A percentile compares a stretch with the other conserved stretches of the same genome.
Conservation (phyloP, 495 filamentous ascomycete species). For the Talaromyces liani region DNA sequence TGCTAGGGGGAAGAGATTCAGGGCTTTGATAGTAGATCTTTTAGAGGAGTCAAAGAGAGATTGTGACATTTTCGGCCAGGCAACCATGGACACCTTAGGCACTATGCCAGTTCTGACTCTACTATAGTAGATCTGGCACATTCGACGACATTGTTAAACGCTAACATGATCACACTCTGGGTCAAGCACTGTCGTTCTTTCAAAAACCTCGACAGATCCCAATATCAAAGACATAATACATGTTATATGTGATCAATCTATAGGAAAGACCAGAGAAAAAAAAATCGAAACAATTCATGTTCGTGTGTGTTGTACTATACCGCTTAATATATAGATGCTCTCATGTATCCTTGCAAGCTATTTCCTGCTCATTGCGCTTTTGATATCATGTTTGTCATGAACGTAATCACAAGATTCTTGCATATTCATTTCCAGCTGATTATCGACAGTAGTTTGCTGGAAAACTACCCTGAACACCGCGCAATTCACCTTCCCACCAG, state of each 20-base stretch:
- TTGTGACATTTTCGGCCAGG: no score
- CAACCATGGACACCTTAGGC: no score
- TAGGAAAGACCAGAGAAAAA: neutral
- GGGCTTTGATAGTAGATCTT: no score
- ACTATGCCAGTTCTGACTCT: no score
- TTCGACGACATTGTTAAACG: no score
- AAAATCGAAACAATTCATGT: neutral
- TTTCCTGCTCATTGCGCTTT: neutral
- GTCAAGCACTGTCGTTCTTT: neutral
- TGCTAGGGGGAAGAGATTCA: no score
- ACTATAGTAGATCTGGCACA: no score
- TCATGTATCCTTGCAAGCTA: neutral
- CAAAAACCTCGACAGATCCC: no score
- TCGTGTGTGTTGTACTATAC: neutral
- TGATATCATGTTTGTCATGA: neutral
- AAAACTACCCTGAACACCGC: constrained; percentile 68
- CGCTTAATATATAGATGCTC: neutral
- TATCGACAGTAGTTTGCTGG: constrained; percentile 79
- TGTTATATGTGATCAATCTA: neutral
- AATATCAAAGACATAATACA: neutral
- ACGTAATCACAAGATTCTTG: neutral
- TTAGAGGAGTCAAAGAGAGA: no score
- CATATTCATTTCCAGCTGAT: neutral
- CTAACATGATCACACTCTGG: no score
- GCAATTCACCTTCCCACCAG: constrained; percentile 91